Evolutionary conservation across 306 rosid species (phyloP), one percentile per base, ranked within the genome.

Genomic region (Medicago arabica): DNA sequence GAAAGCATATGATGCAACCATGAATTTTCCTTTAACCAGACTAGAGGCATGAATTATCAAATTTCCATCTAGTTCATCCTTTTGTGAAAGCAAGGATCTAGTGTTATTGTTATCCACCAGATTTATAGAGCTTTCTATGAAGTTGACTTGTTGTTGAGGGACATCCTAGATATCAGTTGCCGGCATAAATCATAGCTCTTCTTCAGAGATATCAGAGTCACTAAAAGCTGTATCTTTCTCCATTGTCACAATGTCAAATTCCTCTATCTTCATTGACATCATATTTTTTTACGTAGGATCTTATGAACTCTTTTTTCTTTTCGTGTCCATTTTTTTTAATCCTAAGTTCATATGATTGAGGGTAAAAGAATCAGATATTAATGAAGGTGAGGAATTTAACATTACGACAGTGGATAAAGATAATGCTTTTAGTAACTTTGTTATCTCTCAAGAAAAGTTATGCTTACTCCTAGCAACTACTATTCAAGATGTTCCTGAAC

Each of bases 161-260:
- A 66, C 66, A 74, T 92, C 97, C 1, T 83, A 93, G 62, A 60
- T 85, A 63, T 97, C 97, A 72, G 86, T 85, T 67, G 93, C 91
- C 7, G 97, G 97, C 87, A 92, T 82, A 84, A 87, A 95, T 80
- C 97, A 92, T 43, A 95, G 55, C 82, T 92, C 99, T 16, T 89
- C 96, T 69, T 85, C 85, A 25, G 2, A 21, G 23, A 87, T 86
- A 67, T 90, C 23, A 21, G 23, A 21, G 23, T 21, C 97, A 59
- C 94, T 88, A 76, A 95, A 92, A 81, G 90, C 83, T 19, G 88
- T 71, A 70, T 95, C 93, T 80, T 95, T 90, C 66, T 95, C 99
- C 80, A 88, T 73, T 0, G 86, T 78, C 75, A 85, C 81, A 67
- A 95, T 92, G 85, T 95, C 99, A n/a, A 81, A 95, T 89, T 71